phyloP scores from a whole-genome alignment of 257 asterid species.

The Datura wrightii region DNA sequence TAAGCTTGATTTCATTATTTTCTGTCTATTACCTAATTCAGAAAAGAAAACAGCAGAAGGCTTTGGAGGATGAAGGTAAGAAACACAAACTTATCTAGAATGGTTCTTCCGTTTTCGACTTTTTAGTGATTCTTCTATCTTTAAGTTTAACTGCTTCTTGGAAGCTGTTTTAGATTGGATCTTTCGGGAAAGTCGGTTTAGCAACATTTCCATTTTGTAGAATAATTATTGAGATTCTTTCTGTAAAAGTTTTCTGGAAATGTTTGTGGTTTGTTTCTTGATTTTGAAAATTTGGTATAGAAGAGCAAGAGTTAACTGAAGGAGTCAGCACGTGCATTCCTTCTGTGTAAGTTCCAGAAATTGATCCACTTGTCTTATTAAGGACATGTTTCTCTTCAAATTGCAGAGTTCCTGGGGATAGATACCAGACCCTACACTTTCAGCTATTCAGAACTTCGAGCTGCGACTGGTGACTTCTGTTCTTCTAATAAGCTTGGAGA shows the following conservation, averaged over 20 bases:
- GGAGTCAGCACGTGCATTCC: slow-evolving; percentile 15
- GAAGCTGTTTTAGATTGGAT: background rate
- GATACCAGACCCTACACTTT: slow-evolving; percentile 81
- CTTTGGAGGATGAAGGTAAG: slow-evolving; percentile 64
- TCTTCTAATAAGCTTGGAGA: slow-evolving; percentile 83
- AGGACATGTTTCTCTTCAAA: background rate
- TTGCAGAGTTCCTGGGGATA: slow-evolving; percentile 70
- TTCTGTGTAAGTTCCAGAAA: background rate
- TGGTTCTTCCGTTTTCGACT: background rate
- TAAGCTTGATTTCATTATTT: slow-evolving; percentile 45
- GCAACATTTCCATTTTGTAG: slow-evolving; percentile 19
- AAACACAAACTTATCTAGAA: background rate
- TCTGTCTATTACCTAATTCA: slow-evolving; percentile 44
- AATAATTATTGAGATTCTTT: background rate
- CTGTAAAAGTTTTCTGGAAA: background rate
- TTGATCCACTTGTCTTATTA: background rate
- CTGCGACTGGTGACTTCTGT: slow-evolving; percentile 72
- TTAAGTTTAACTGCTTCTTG: slow-evolving; percentile 1
- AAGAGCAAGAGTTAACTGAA: slow-evolving; percentile 4
- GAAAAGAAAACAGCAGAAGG: slow-evolving; percentile 50
- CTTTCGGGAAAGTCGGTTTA: slow-evolving; percentile 14
- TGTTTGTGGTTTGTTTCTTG: background rate
- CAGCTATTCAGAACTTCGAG: slow-evolving; percentile 67
- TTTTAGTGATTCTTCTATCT: background rate
- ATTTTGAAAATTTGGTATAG: background rate